phyloP scores from a whole-genome alignment of 129 eudicot species.

The Flaveria trinervia region DNA sequence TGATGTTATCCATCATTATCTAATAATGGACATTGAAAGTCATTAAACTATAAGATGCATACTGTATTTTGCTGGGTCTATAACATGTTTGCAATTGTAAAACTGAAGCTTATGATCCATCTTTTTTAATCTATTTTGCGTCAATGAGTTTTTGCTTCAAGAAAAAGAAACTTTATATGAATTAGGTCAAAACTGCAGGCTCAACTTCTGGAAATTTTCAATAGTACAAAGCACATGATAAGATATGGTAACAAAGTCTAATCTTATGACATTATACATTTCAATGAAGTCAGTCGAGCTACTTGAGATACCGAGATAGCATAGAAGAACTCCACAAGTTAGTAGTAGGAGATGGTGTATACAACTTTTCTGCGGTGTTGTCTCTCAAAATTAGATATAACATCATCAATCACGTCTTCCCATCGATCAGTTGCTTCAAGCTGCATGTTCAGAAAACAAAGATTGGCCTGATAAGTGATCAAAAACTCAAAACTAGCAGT shows the following conservation, averaged over 20 bases:
- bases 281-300: neutral
- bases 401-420: constrained; percentile 71
- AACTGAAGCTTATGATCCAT: too few species aligned
- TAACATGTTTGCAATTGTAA: too few species aligned
- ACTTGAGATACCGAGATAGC: neutral
- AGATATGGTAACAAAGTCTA: too few species aligned
- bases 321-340: constrained; percentile 2
- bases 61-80: too few species aligned
- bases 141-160: too few species aligned
- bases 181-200: too few species aligned
- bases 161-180: too few species aligned
- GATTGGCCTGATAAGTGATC: neutral
- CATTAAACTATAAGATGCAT: too few species aligned
- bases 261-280: neutral
- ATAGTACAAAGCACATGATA: neutral
- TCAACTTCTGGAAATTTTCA: neutral
- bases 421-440: constrained; percentile 69
- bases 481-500: constrained; percentile 12
- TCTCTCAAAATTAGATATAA: constrained; percentile 63
- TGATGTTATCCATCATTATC: too few species aligned
- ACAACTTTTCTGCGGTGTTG: constrained; percentile 67
- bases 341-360: constrained; percentile 70
- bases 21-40: too few species aligned
- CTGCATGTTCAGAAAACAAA: constrained; percentile 34
- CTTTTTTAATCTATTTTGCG: too few species aligned